Evolutionary conservation across 169 alveolate genomes (phyloP).

Genomic region (Pseudocohnilembus persalinus): DNA sequence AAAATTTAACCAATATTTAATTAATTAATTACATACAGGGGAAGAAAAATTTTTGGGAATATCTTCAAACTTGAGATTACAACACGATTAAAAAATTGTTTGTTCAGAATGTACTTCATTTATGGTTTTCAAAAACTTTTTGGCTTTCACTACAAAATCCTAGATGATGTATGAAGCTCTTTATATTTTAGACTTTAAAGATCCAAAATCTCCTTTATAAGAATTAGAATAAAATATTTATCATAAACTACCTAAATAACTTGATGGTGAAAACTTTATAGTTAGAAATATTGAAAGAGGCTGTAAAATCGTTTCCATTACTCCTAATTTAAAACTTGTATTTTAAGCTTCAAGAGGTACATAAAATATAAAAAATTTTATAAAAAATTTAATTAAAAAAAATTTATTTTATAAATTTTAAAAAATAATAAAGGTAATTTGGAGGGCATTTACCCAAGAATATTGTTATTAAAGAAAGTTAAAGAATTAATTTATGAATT

Average conservation of each 20-base stretch:
- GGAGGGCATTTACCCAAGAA: constrained; percentile 78
- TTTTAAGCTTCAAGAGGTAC: constrained; percentile 86
- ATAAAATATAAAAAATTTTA: no score
- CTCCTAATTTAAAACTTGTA: constrained; percentile 55
- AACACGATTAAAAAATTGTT: neutral
- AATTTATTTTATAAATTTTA: no score
- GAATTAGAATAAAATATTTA: neutral
- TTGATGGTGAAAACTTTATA: constrained; percentile 51
- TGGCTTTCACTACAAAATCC: constrained; percentile 8
- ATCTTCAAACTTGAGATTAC: constrained; percentile 14
- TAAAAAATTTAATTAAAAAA: no score
- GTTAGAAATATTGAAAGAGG: constrained; percentile 84
- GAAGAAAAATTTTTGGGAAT: constrained; percentile 11
- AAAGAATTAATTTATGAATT: constrained; percentile 59
- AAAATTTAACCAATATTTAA: no score
- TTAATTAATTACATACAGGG: no score
- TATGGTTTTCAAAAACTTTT: neutral
- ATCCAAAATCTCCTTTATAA: constrained; percentile 17
- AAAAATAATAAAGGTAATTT: no score
- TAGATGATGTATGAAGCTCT: constrained; percentile 13
- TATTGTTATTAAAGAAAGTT: constrained; percentile 62
- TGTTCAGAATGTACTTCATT: constrained; percentile 20
- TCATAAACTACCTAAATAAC: neutral
- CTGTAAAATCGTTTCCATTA: constrained; percentile 60
- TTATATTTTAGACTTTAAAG: constrained; percentile 11